Evolutionary conservation across 1,139 yeast species (phyloP).

Genomic region (Taiozyma sp.): DNA sequence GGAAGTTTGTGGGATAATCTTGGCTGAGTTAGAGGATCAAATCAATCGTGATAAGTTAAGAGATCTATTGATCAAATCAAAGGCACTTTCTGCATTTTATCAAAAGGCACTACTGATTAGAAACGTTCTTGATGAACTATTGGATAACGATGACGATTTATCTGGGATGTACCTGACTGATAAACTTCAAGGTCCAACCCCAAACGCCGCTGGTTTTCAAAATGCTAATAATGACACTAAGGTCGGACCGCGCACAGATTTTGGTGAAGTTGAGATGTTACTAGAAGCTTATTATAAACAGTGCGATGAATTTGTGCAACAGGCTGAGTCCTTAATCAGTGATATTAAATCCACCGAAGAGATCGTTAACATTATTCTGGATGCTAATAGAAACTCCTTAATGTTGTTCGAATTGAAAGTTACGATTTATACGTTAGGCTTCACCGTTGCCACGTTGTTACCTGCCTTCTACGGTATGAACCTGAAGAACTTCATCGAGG

Average conservation of each 20-base stretch:
- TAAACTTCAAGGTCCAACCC: conserved; percentile 19
- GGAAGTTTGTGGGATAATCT: conserved; percentile 67
- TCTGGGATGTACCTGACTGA: conserved; percentile 64
- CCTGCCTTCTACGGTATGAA: conserved; percentile 86
- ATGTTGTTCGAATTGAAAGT: conserved; percentile 70
- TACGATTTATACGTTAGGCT: conserved; percentile 58
- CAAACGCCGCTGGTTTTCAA: background rate
- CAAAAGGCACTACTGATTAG: conserved; percentile 83
- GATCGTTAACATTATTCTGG: conserved; percentile 71
- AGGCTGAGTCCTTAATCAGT: conserved; percentile 61
- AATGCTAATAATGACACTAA: conserved; percentile 12
- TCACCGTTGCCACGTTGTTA: conserved; percentile 57
- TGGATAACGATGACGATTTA: conserved; percentile 80
- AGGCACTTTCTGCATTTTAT: conserved; percentile 72
- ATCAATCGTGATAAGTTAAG: conserved; percentile 82
- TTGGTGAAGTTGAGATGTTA: conserved; percentile 69
- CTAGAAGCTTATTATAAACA: conserved; percentile 73
- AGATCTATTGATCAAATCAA: conserved; percentile 75
- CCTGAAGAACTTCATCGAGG: conserved; percentile 72
- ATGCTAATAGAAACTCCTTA: conserved; percentile 72
- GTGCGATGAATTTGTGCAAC: conserved; percentile 78
- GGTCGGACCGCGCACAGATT: conserved; percentile 36
- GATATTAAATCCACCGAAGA: conserved; percentile 80
- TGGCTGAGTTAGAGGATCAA: conserved; percentile 79
- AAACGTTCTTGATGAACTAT: conserved; percentile 78